A percentile compares a stretch with the other conserved stretches of the same genome.
These are phyloP conservation scores for Solanum lignicaule DNA, from an alignment of 257 asterid species.

Conservation along the genomic window DNA sequence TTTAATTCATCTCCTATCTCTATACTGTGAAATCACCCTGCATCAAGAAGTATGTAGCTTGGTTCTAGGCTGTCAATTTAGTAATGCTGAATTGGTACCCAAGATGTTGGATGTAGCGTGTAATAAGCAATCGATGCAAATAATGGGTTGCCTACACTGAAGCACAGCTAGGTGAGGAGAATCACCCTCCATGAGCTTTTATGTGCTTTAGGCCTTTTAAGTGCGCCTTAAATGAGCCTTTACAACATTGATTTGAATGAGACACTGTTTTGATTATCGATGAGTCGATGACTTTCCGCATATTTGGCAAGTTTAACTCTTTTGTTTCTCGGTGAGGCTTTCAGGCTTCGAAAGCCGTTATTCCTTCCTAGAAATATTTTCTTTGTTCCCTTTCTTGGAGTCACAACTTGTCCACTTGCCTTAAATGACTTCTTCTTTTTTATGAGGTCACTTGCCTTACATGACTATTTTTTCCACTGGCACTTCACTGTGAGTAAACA, in stretches of 20 bases:
- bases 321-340: not conserved
- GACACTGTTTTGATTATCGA: not conserved
- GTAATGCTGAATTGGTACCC: not conserved
- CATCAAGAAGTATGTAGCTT: not conserved
- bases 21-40: not conserved
- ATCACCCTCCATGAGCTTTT: not conserved
- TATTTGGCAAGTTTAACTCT: not conserved
- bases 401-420: not conserved
- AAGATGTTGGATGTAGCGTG: not conserved
- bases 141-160: not conserved
- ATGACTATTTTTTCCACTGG: not conserved
- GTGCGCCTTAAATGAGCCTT: not conserved
- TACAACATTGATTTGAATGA: not conserved
- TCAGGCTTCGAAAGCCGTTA: not conserved
- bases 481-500: not conserved
- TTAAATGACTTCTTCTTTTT: not conserved
- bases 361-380: not conserved
- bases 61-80: not conserved
- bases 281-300: not conserved
- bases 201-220: not conserved
- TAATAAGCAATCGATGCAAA: not conserved
- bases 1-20: not conserved
- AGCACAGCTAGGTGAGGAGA: not conserved
- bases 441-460: not conserved
- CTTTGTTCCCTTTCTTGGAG: not conserved